Conservation (phyloP, 495 filamentous ascomycete genomes). For the Penicillium silybi region DNA sequence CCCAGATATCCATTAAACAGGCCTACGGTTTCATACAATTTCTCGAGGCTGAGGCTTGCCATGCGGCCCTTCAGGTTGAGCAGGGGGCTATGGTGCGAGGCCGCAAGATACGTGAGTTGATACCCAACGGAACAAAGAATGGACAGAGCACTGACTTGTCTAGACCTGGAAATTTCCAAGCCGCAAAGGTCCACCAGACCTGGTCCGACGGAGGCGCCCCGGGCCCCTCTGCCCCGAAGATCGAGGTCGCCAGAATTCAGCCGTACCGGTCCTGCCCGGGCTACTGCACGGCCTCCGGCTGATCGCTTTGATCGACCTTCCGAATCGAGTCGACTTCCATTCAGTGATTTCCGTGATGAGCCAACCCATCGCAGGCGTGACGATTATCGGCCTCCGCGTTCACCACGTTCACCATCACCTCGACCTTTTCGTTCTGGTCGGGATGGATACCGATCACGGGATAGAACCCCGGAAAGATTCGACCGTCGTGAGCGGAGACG, state of each 20-base stretch:
- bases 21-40: conserved; percentile 98
- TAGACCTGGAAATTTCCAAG: conserved; percentile 93
- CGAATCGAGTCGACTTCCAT: conserved; percentile 34
- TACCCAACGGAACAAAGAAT: neutral
- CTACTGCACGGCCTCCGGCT: conserved; percentile 26
- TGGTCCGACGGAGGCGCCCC: conserved; percentile 35
- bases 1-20: conserved; percentile 94
- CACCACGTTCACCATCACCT: conserved; percentile 59
- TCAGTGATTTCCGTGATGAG: conserved; percentile 51
- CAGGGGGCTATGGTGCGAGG: conserved; percentile 77
- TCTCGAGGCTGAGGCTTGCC: conserved; percentile 67
- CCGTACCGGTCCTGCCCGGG: conserved; percentile 43
- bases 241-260: conserved; percentile 70
- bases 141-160: conserved; percentile 1
- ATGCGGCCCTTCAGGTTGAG: conserved; percentile 66
- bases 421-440: conserved; percentile 50
- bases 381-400: conserved; percentile 61
- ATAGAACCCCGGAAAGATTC: conserved; percentile 53
- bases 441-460: conserved; percentile 67
- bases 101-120: conserved; percentile 82
- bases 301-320: conserved; percentile 46
- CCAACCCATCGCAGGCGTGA: conserved; percentile 49
- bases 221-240: conserved; percentile 44
- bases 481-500: conserved; percentile 59
- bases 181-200: conserved; percentile 72